Evolutionary conservation across 352 stramenopile species (phyloP).

Genomic region (Pythium aquatile): DNA sequence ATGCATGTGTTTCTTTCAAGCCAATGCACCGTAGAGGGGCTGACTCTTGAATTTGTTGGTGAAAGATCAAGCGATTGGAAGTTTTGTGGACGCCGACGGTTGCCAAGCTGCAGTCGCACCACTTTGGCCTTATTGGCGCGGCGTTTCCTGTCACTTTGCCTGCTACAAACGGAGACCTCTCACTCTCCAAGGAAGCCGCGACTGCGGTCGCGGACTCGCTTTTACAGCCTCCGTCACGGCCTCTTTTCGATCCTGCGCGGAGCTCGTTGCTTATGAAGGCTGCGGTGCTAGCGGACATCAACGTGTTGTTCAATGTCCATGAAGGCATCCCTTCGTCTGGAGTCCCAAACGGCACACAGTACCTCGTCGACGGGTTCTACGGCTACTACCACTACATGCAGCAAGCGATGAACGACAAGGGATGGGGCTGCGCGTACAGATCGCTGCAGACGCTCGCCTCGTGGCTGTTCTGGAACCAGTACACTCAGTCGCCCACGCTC

Average conservation of each 20-base stretch:
- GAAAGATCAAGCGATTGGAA: conserved; percentile 7
- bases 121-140: conserved; percentile 48
- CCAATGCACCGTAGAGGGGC: not conserved
- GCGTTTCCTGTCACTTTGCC: conserved; percentile 48
- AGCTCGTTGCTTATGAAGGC: conserved; percentile 47
- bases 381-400: conserved; percentile 88
- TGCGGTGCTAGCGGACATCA: conserved; percentile 28
- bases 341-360: conserved; percentile 35
- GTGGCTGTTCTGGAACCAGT: conserved; percentile 74
- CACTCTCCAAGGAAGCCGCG: not conserved
- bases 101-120: conserved; percentile 29
- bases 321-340: conserved; percentile 51
- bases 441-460: conserved; percentile 85
- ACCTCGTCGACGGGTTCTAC: conserved; percentile 72
- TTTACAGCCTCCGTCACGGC: conserved; percentile 40
- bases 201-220: conserved; percentile 23
- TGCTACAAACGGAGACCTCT: not conserved
- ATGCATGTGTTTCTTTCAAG: no score
- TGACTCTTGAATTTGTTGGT: not conserved
- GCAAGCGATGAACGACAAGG: conserved; percentile 79
- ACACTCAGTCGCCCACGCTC: conserved; percentile 40
- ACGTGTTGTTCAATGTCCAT: conserved; percentile 73
- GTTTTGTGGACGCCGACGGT: not conserved
- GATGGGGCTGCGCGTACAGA: conserved; percentile 87
- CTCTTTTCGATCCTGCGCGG: conserved; percentile 35